Conservation (phyloP, 2,329 filamentous ascomycete genomes). For the Scortechinia acanthostroma region DNA sequence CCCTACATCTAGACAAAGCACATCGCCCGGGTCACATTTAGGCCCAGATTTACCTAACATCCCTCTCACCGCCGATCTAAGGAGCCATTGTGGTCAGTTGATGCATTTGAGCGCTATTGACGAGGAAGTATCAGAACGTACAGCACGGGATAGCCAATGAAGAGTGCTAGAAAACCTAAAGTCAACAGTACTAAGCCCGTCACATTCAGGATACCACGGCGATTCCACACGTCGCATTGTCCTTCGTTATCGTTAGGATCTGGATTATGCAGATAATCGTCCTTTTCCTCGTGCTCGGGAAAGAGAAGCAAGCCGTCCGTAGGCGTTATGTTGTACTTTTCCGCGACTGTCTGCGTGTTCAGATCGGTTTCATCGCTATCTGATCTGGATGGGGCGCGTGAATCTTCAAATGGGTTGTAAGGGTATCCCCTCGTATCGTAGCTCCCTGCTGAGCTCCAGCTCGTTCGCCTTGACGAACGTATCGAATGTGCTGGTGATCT, state of each 20-base stretch:
- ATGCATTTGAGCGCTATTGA: constrained; percentile 5
- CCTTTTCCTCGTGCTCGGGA: constrained; percentile 68
- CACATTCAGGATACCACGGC: constrained; percentile 55
- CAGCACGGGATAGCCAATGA: constrained; percentile 66
- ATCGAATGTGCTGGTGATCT: background rate
- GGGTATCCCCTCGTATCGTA: constrained; percentile 34
- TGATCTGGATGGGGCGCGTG: constrained; percentile 45
- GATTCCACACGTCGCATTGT: constrained; percentile 57
- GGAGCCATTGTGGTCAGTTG: no score
- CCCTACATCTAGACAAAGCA: constrained; percentile 39
- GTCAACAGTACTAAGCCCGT: constrained; percentile 53
- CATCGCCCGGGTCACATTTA: constrained; percentile 18
- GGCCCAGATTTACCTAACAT: no score
- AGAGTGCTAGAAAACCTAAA: constrained; percentile 53
- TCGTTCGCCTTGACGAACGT: constrained; percentile 52
- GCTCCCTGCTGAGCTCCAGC: constrained; percentile 56
- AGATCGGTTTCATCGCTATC: constrained; percentile 59
- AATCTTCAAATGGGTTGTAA: constrained; percentile 48
- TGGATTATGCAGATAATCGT: constrained; percentile 67
- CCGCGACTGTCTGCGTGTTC: constrained; percentile 67
- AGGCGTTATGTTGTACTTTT: constrained; percentile 68
- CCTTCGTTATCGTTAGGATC: constrained; percentile 55
- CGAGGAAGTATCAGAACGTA: constrained; percentile 29
- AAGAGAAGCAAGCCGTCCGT: constrained; percentile 61
- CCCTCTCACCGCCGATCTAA: no score